These are phyloP conservation scores for Penicillium sp. DNA, from an alignment of 2,329 filamentous ascomycete species.

Conservation along the genomic window DNA sequence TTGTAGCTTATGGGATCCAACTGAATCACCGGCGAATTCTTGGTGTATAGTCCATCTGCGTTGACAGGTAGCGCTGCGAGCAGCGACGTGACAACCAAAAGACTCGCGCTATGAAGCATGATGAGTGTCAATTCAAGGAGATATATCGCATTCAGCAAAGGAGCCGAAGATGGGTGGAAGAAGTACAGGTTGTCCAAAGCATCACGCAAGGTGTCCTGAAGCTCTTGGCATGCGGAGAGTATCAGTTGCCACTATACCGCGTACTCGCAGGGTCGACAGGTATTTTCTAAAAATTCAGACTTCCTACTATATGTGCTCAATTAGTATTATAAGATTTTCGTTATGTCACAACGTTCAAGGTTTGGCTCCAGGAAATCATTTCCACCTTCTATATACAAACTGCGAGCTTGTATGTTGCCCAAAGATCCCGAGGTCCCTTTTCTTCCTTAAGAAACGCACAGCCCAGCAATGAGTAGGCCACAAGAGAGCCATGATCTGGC, in stretches of 20 bases:
- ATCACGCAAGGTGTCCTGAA: conserved; percentile 44
- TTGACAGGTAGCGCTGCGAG: conserved; percentile 65
- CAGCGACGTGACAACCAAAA: conserved; percentile 58
- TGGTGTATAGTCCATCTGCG: conserved; percentile 75
- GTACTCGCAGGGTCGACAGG: too few relatives aligned
- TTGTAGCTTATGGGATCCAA: conserved; percentile 77
- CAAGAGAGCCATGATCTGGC: conserved; percentile 21
- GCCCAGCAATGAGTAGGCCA: conserved; percentile 11
- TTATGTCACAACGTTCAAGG: background rate
- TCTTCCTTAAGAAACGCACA: background rate
- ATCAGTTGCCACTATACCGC: conserved; percentile 7
- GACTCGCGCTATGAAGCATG: conserved; percentile 43
- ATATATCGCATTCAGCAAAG: background rate
- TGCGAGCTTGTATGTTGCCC: background rate
- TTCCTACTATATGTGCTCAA: background rate
- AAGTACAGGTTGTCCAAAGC: conserved; percentile 6
- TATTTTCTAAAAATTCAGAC: background rate
- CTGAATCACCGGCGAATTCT: conserved; percentile 83
- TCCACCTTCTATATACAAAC: background rate
- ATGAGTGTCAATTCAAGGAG: conserved; percentile 7
- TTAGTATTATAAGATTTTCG: background rate
- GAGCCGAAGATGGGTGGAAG: conserved; percentile 4
- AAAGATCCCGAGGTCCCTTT: background rate
- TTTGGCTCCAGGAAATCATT: background rate
- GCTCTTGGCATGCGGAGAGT: conserved; percentile 39